Evolutionary conservation across 768 basidiomycete genomes (phyloP), one percentile per base, ranked within the genome.

Genomic region (Phlebiopsis flavidoalba): DNA sequence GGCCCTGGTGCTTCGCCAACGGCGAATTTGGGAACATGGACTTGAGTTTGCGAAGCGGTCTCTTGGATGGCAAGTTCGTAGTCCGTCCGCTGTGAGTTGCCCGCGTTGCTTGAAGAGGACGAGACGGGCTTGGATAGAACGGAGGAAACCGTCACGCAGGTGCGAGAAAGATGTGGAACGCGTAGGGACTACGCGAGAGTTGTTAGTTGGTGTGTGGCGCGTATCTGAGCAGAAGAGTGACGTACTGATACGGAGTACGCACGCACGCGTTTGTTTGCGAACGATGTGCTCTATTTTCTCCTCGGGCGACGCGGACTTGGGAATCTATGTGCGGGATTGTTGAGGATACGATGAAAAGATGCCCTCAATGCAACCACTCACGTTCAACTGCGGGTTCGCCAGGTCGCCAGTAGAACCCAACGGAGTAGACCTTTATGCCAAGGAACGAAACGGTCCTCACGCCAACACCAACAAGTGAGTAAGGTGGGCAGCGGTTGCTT

Each of bases 381-480:
- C 88, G 57, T 80, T 79, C 60, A 91, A 77, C 46, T 77, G 79
- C 0, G 86, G 83, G 62, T 86, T 83, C n/a, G 76, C 67, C 48
- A 93, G 74, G 70, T 96, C 93, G 6, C 91, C 89, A 71, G n/a
- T 96, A 97, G 74, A 97, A 93, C 1, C 83, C 95, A 36, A 93
- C 85, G 11, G 89, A 89, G 73, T 97, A 97, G 15, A 96, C 94
- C 69, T 91, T 86, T 64, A 97, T 83, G 7, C 87, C 81, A 43
- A 96, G 78, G 73, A 97, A 94, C 14, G 93, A 93, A 33, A 97
- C 93, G 0, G 87, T 91, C 53, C 95, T 80, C 43, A 94, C 92
- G 22, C 95, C 95, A 0, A 93, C 76, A 6, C 95, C 95, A 19
- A 97, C 75, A 5, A 96, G 80, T 11, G 84, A 81, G 66, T n/a